Evolutionary conservation across 257 asterid genomes (phyloP), one percentile per base, ranked within the genome.

Genomic region (Buddleja alternifolia): DNA sequence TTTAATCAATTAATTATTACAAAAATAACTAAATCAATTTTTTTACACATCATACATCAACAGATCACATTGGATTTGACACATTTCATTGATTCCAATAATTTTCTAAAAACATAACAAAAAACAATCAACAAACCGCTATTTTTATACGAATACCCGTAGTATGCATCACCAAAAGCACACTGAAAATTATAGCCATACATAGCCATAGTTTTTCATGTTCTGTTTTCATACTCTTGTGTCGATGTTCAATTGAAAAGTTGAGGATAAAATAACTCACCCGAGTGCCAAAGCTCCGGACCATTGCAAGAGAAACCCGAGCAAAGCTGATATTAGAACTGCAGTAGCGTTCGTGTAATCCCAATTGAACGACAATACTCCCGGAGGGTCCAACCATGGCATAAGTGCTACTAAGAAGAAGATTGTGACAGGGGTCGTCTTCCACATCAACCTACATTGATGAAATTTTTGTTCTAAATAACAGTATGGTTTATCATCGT

Each of bases 241-340:
- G 15, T 6, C 36, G 10, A 14, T 1, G 1, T 54, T 54, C 21
- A 16, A 39, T 20, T 53, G 20, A 32, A 67, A 53, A 56, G 32
- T 21, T 3, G 55, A 24, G 47, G 10, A 59, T 10, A 71, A 51
- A 42, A 67, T 32, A 3, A 10, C 80, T 45, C 63, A 92, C 96
- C 98, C 96, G 7, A 92, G 96, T 21, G 96, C 98, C 48, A 92
- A 83, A 72, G 98, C 98, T 58, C 98, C 98, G 5, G 98, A 92
- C 94, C 92, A 89, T 71, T 92, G 98, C 79, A 92, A 67, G 67
- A 92, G 90, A 69, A 92, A 92, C 10, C 98, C 98, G 12, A 92
- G 94, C 73, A 84, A 73, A 47, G 95, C 98, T 24, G 98, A 92
- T 48, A 77, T 45, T 12, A 89, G 81, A 55, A 92, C 73, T 7